Evolutionary conservation across 1,139 yeast species (phyloP), one percentile per base, ranked within the genome.

Genomic region (Yamadazyma pseudoaaseri): DNA sequence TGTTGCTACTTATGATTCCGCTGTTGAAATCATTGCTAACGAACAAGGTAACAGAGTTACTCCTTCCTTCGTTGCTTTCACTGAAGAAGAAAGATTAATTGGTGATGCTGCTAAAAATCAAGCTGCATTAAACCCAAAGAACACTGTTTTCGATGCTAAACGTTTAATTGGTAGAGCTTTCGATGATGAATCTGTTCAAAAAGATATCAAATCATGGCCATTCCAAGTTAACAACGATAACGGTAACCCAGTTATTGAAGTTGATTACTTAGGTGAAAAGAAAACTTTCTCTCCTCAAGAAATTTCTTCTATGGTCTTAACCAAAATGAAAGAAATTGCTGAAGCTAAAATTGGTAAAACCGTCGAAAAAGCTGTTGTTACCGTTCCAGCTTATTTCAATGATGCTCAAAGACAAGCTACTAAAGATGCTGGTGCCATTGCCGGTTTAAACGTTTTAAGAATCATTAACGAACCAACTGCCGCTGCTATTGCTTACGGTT

Each of bases 41-140:
- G 75, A 69, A 50, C 76, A 70, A 59, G 76, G 76, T 64, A 70
- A 70, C 62, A 66, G 76, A 79, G 94, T 86, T 65, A 89, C 97
- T 55, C 97, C 97, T 63, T 89, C 96, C 48, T 89, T 86, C 79
- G 96, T 89, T 64, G 97, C 96, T 51, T 89, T 89, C 86, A 86
- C 95, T 58, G 86, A 86, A 63, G 87, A 86, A 73, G 97, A 87
- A 79, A 86, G 97, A 81, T 81, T 90, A 65, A 87, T 90, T 62
- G 97, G 97, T 78, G 97, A 90, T 75, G 96, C 96, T 60, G 97
- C 97, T 65, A 89, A 89, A 86, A 89, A 89, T 74, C 97, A 89
- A 76, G 96, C 96, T 64, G 96, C 96, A 65, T 76, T 87, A 73
- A 87, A 89, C 89, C 96, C 96, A 71, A 73, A 67, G 60, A 87